Evolutionary conservation across 352 stramenopile species (phyloP).

Genomic region (Phytophthora colocasiae): DNA sequence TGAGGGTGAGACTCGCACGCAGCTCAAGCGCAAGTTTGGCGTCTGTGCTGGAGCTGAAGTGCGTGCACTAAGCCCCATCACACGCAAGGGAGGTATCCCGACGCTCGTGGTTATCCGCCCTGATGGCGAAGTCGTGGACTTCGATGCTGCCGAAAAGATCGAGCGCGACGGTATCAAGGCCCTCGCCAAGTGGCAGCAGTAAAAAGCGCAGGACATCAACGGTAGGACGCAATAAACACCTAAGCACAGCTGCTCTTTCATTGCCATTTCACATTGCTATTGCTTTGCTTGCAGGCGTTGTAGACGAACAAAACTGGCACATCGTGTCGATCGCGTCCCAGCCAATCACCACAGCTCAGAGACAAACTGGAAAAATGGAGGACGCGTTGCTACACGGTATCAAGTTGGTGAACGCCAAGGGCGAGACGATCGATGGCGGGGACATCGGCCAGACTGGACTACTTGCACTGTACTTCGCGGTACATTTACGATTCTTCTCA

Average conservation of each 20-base stretch:
- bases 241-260: no score
- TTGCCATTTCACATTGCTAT: no score
- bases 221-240: no score
- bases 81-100: constrained; percentile 76
- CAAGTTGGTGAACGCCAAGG: constrained; percentile 62
- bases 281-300: neutral
- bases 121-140: constrained; percentile 73
- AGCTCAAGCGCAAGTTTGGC: constrained; percentile 85
- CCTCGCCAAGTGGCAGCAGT: constrained; percentile 55
- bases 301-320: constrained; percentile 15
- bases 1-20: constrained; percentile 60
- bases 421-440: constrained; percentile 50
- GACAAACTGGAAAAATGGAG: constrained; percentile 36
- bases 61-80: constrained; percentile 54
- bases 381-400: constrained; percentile 51
- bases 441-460: constrained; percentile 38
- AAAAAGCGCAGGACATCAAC: neutral
- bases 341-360: constrained; percentile 17
- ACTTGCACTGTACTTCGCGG: constrained; percentile 80
- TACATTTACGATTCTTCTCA: constrained; percentile 20
- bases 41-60: constrained; percentile 78
- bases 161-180: constrained; percentile 58
- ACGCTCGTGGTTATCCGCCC: constrained; percentile 74
- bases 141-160: constrained; percentile 67
- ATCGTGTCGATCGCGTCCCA: constrained; percentile 2